phyloP scores from a whole-genome alignment of 2,329 filamentous ascomycete genomes.

The Dothiorella sarmentorum region DNA sequence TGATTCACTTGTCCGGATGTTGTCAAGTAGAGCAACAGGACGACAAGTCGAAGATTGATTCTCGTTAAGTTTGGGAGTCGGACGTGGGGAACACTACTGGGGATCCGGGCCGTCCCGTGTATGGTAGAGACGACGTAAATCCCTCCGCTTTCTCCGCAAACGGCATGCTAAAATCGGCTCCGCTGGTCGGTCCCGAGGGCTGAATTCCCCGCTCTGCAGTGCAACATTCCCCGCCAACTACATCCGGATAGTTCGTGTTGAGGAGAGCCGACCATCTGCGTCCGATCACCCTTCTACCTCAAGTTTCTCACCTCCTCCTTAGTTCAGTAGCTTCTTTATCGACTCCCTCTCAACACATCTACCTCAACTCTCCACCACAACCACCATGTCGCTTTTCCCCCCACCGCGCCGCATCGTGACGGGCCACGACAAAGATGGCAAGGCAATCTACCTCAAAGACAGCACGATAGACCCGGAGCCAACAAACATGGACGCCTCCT shows the following conservation, averaged over 20 bases:
- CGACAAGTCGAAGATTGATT: not conserved
- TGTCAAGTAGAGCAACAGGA: too few relatives aligned
- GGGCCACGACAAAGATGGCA: constrained; percentile 2
- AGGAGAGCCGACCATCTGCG: not conserved
- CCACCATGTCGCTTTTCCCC: not conserved
- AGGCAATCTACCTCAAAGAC: constrained; percentile 6
- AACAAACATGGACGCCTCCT: not conserved
- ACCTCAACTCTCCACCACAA: not conserved
- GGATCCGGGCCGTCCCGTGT: not conserved
- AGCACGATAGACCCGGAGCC: not conserved
- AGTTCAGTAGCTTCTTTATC: too few relatives aligned
- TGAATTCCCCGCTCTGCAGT: constrained; percentile 1
- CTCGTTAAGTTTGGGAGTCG: too few relatives aligned
- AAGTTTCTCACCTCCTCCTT: not conserved
- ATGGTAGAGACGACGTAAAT: too few relatives aligned
- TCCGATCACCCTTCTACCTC: not conserved
- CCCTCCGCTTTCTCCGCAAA: not conserved
- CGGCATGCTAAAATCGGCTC: not conserved
- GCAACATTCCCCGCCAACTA: not conserved
- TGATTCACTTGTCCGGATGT: too few relatives aligned
- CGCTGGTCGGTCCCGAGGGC: not conserved
- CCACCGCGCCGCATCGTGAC: constrained; percentile 6
- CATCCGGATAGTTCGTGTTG: not conserved
- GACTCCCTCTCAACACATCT: not conserved
- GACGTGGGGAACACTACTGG: not conserved